Base-by-base conservation (phyloP, 2,329 filamentous ascomycete species). In the Alternaria hordeiaustralica region DNA sequence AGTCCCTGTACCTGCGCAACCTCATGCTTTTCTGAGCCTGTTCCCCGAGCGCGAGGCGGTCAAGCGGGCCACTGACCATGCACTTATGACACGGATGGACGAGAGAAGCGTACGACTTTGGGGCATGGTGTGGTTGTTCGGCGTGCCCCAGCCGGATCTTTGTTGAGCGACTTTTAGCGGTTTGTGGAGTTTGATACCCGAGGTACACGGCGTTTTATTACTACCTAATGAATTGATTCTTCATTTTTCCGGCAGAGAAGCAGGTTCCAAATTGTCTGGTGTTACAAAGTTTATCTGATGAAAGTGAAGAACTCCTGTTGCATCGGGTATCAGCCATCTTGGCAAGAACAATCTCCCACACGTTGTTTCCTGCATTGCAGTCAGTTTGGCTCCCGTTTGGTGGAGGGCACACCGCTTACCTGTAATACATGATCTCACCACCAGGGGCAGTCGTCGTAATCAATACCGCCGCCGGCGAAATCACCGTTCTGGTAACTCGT, bases 71-170 rank as follows among this genome's bases (percentile, higher is more conserved):
- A 58, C 57, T 6, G 51, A 65, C 12, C 28, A 50, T 1, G 30
- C 46, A 20, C 58, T 70, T 30, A 25, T 21, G 25, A 69, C 66
- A 25, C 36, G 58, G 4, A 53, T 69, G 33, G 56, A 45, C 6
- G 66, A 70, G 21, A 65, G 23, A 0, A 49, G 44, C 7, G 64
- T 62, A 28, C 58, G 66, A n/a, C 60, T 55, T 36, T 62, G 51
- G 55, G 68, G 54, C 8, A 58, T 69, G 58, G 63, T 64, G 12
- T 67, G 66, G 66, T 23, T 70, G 12, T 65, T 64, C 33, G 63
- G 63, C 12, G 41, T 66, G 46, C 64, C 66, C 21, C 33, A 55
- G 36, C 30, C 41, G 5, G 15, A 45, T 13, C 5, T 36, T 33
- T 65, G 63, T 28, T 41, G 36, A 62, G 30, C 51, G 11, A 36